Percentiles rank a stretch among this genome's conserved stretches.
Evolutionary conservation across 2,329 filamentous ascomycete genomes (phyloP).

Genomic region (Pezicula radicicola): DNA sequence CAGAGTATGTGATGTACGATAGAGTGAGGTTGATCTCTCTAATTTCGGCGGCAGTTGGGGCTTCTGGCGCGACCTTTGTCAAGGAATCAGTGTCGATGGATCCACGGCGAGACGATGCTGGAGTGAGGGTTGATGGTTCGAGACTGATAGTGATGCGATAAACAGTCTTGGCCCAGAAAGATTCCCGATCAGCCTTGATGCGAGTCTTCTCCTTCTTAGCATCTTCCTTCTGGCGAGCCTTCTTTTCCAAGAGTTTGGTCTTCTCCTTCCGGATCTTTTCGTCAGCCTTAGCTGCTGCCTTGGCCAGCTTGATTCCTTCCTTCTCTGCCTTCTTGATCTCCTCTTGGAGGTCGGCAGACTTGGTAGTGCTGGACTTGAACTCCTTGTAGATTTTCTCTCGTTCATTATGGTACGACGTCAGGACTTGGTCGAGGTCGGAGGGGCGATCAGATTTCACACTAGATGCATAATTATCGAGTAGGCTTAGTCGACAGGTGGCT

Average conservation of each 20-base stretch:
- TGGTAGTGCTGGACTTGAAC: slow-evolving; percentile 30
- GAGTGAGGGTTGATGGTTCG: slow-evolving; percentile 41
- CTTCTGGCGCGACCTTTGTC: slow-evolving; percentile 20
- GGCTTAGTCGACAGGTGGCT: slow-evolving; percentile 18
- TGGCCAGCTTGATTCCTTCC: slow-evolving; percentile 27
- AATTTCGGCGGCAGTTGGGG: slow-evolving; percentile 8
- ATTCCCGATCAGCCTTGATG: slow-evolving; percentile 38
- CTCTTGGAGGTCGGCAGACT: slow-evolving; percentile 31
- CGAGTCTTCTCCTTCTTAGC: slow-evolving; percentile 39
- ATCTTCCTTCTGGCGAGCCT: slow-evolving; percentile 34
- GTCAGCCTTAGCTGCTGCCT: slow-evolving; percentile 25
- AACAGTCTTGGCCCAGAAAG: slow-evolving; percentile 48
- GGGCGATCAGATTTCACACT: slow-evolving; percentile 16
- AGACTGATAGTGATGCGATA: slow-evolving; percentile 50
- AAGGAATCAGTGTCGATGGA: slow-evolving; percentile 35
- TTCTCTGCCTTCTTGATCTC: slow-evolving; percentile 30
- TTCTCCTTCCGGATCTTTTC: slow-evolving; percentile 34
- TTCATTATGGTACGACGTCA: slow-evolving; percentile 22
- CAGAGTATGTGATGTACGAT: slow-evolving; percentile 31
- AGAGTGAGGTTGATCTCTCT: slow-evolving; percentile 25
- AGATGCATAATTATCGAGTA: slow-evolving; percentile 23
- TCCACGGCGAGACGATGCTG: slow-evolving; percentile 43
- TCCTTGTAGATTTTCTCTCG: slow-evolving; percentile 35
- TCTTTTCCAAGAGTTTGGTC: slow-evolving; percentile 32
- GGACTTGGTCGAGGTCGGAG: slow-evolving; percentile 18